Conservation (phyloP, 495 filamentous ascomycete species). For the Penicillium psychrofluorescens region DNA sequence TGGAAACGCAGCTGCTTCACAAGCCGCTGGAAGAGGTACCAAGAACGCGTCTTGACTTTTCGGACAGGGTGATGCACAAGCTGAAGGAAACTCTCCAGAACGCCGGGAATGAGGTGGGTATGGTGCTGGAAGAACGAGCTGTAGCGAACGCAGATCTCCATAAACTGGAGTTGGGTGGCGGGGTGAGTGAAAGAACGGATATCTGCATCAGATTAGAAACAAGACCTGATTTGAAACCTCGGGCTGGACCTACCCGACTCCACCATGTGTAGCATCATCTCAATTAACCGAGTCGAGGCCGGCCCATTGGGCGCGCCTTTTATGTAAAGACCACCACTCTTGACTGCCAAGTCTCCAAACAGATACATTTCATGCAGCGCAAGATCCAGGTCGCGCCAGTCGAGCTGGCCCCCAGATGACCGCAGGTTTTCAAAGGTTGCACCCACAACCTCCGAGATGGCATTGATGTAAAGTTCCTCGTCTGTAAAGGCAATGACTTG, state of each 20-base stretch:
- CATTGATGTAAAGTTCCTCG: slow-evolving; percentile 74
- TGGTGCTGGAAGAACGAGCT: slow-evolving; percentile 86
- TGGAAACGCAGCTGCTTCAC: slow-evolving; percentile 80
- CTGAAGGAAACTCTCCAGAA: slow-evolving; percentile 86
- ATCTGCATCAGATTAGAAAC: slow-evolving; percentile 36
- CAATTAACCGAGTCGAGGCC: slow-evolving; percentile 68
- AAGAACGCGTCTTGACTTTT: slow-evolving; percentile 80
- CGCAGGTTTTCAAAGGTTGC: slow-evolving; percentile 73
- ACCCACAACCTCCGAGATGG: slow-evolving; percentile 73
- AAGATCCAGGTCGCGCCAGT: slow-evolving; percentile 93
- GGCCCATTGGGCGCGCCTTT: slow-evolving; percentile 72
- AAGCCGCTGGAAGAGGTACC: slow-evolving; percentile 92
- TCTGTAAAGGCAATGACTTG: slow-evolving; percentile 83
- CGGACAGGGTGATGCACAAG: slow-evolving; percentile 81
- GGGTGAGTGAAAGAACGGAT: slow-evolving; percentile 83
- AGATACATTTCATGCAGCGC: slow-evolving; percentile 94
- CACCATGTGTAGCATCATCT: slow-evolving; percentile 92
- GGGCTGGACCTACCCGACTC: slow-evolving; percentile 62
- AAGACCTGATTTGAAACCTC: slow-evolving; percentile 1
- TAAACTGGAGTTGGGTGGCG: slow-evolving; percentile 87
- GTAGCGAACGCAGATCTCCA: slow-evolving; percentile 96
- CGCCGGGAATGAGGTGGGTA: slow-evolving; percentile 66
- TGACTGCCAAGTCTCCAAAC: slow-evolving; percentile 89
- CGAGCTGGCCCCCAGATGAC: slow-evolving; percentile 61
- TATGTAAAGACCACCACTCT: slow-evolving; percentile 69